Base-by-base conservation (phyloP, 2,329 filamentous ascomycete genomes). In the Beauveria caledonica region DNA sequence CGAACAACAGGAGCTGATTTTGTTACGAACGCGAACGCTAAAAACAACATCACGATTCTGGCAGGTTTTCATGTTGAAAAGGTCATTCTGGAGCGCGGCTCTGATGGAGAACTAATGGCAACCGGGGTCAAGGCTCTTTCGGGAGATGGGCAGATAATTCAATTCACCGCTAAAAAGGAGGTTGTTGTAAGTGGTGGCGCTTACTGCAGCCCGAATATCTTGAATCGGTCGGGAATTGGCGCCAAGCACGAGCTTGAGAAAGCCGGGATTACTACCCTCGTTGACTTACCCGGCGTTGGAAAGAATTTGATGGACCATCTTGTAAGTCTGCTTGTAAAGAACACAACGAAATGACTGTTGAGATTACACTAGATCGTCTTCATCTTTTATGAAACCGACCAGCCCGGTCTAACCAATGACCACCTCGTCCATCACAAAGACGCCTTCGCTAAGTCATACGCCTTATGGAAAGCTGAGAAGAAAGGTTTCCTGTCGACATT, bases 361-460 rank as follows among this genome's bases (percentile, higher is more conserved):
- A 56, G 3, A 56, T 25, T 1, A 29, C 8, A 21, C 42, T 13
- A 80, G 74, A 80, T 81, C 27, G 75, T 78, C 51, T 85, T 86
- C 68, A 80, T 82, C 58, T 86, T 83, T 68, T 87, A 87, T 68
- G 80, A 85, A 70, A 79, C 82, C 2, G 76, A 75, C 13, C 73
- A 78, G 57, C 69, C 75, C 21, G 77, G 76, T 2, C 65, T 85
- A 15, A 85, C 84, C 15, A 83, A 74, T 52, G 84, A 86, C 68
- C 70, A 80, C 19, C 66, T 70, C 3, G 76, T 82, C 46, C 83
- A 83, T 69, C 82, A 84, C 63, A 76, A 75, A 39, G 74, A 82
- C 63, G 80, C 77, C 27, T 72, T 81, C 19, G 72, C 73, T 13
- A 77, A 78, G 57, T 77, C 80, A 0, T 81, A 82, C 65, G 69